Percentiles rank a stretch among this genome's conserved stretches.
Evolutionary conservation across 306 rosid species (phyloP).

Genomic region (Ochetophila trinervis): DNA sequence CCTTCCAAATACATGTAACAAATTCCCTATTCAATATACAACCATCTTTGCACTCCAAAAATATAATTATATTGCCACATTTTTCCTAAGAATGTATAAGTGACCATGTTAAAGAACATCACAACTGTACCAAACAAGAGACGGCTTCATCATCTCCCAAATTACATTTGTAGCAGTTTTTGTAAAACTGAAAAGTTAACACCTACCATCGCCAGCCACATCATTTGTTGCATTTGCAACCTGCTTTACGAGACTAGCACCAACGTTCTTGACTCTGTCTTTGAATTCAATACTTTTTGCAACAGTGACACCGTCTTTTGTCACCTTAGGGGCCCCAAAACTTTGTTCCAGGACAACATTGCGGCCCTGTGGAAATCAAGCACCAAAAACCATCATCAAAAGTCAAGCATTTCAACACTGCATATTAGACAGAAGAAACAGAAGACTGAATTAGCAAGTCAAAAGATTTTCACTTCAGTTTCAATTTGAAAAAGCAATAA

Average conservation of each 20-base stretch:
- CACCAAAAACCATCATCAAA: conserved; percentile 11
- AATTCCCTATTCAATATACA: not conserved
- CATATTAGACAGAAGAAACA: not conserved
- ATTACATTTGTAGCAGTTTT: not conserved
- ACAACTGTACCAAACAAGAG: not conserved
- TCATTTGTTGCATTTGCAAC: conserved; percentile 60
- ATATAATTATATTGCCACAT: not conserved
- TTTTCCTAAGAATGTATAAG: not conserved
- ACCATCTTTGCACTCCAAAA: not conserved
- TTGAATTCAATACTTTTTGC: conserved; percentile 55
- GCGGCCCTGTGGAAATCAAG: conserved; percentile 38
- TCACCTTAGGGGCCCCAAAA: conserved; percentile 56
- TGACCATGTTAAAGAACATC: not conserved
- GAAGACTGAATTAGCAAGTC: not conserved
- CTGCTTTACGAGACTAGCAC: conserved; percentile 55
- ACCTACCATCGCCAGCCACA: conserved; percentile 54
- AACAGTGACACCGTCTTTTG: conserved; percentile 56
- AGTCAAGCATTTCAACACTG: not conserved
- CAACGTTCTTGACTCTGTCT: conserved; percentile 46
- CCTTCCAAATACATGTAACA: not conserved
- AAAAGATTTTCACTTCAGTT: not conserved
- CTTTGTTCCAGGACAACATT: conserved; percentile 53
- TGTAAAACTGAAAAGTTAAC: not conserved
- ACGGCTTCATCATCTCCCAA: not conserved
- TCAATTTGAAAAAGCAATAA: not conserved